Evolutionary conservation across 495 filamentous ascomycete genomes (phyloP).

Genomic region (Xylaria curta): DNA sequence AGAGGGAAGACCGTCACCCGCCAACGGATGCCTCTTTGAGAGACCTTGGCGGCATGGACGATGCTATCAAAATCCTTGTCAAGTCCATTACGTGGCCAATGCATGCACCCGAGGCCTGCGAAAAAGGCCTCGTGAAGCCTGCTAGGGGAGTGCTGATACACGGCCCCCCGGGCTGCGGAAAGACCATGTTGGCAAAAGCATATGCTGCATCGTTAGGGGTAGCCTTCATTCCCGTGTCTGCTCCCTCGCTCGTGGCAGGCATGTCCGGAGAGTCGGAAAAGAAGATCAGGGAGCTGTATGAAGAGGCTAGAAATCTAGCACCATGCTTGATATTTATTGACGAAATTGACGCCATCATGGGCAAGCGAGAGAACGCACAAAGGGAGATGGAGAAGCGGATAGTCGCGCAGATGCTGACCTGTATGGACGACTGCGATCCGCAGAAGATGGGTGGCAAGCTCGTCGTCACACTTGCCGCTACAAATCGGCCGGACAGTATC

Average conservation of each 20-base stretch:
- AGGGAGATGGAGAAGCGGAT: slow-evolving; percentile 97
- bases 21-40: slow-evolving; percentile 77
- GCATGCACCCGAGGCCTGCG: slow-evolving; percentile 59
- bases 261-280: slow-evolving; percentile 98
- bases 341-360: slow-evolving; percentile 95
- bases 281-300: slow-evolving; percentile 87
- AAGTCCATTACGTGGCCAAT: slow-evolving; percentile 85
- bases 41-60: slow-evolving; percentile 86
- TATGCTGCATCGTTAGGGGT: slow-evolving; percentile 85
- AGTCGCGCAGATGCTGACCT: slow-evolving; percentile 89
- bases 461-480: slow-evolving; percentile 91
- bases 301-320: slow-evolving; percentile 85
- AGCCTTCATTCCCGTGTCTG: slow-evolving; percentile 87
- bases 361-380: slow-evolving; percentile 92
- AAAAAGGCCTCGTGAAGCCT: slow-evolving; percentile 72
- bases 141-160: slow-evolving; percentile 90
- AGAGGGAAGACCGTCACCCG: slow-evolving; percentile 58
- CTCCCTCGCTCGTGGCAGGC: slow-evolving; percentile 86
- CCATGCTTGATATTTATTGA: slow-evolving; percentile 95
- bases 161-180: slow-evolving; percentile 93
- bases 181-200: slow-evolving; percentile 91
- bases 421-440: slow-evolving; percentile 74
- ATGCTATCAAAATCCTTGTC: slow-evolving; percentile 76
- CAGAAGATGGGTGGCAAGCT: slow-evolving; percentile 80
- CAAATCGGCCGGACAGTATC: slow-evolving; percentile 88